These are phyloP conservation scores for Amanita muscaria DNA, from an alignment of 768 basidiomycete genomes.

Conservation along the genomic window DNA sequence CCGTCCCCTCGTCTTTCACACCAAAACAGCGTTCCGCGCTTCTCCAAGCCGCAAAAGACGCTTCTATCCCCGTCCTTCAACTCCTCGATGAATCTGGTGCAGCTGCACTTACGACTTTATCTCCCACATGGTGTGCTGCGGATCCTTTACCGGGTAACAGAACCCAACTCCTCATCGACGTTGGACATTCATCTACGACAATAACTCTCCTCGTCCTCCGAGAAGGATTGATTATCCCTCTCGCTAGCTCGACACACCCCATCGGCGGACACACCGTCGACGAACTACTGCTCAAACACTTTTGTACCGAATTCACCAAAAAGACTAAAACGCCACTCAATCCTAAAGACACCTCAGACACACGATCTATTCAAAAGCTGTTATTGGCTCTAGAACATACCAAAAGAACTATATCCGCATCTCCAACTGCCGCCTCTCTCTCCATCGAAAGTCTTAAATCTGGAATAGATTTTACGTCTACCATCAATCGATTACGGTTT, in stretches of 20 bases:
- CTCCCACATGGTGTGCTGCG: conserved; percentile 29
- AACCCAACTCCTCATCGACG: conserved; percentile 73
- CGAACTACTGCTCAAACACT: conserved; percentile 78
- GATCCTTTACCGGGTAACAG: conserved; percentile 43
- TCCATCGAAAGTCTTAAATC: conserved; percentile 93
- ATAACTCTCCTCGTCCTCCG: conserved; percentile 66
- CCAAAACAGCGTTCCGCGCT: conserved; percentile 62
- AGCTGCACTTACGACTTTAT: conserved; percentile 50
- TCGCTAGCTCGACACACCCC: conserved; percentile 43
- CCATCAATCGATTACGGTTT: conserved; percentile 47
- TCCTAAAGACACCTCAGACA: conserved; percentile 47
- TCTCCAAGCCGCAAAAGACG: conserved; percentile 63
- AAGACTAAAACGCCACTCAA: conserved; percentile 77
- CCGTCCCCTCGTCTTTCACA: conserved; percentile 70
- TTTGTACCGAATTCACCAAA: conserved; percentile 94
- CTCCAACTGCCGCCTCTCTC: conserved; percentile 80
- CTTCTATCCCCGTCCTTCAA: conserved; percentile 79
- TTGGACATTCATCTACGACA: conserved; percentile 66
- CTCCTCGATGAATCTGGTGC: conserved; percentile 85
- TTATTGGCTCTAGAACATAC: conserved; percentile 90
- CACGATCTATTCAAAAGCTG: conserved; percentile 89
- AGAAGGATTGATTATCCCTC: conserved; percentile 59
- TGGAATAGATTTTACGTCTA: conserved; percentile 79
- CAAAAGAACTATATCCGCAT: conserved; percentile 86
- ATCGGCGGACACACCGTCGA: conserved; percentile 71